Evolutionary conservation across 1,139 yeast species (phyloP).

Genomic region (Suhomyces chickasaworum): DNA sequence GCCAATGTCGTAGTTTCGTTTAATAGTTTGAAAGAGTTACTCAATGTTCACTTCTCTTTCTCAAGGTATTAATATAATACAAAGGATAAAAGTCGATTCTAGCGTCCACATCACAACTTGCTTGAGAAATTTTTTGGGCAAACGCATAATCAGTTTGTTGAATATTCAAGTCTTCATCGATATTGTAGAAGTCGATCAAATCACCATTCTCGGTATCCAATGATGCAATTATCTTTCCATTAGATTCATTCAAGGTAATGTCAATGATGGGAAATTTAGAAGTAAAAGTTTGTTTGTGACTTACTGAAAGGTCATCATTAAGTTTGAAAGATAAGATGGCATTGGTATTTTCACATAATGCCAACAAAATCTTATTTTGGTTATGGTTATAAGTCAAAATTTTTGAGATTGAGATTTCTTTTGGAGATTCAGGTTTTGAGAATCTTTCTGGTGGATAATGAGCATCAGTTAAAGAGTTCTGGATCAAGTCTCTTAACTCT

Average conservation of each 20-base stretch:
- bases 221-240: conserved; percentile 43
- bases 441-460: conserved; percentile 73
- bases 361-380: conserved; percentile 36
- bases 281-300: conserved; percentile 31
- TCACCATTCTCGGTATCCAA: conserved; percentile 45
- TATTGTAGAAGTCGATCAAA: conserved; percentile 30
- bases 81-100: conserved; percentile 60
- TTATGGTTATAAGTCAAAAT: conserved; percentile 32
- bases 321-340: conserved; percentile 48
- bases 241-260: conserved; percentile 21
- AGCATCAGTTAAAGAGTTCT: conserved; percentile 52
- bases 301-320: conserved; percentile 22
- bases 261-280: conserved; percentile 31
- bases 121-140: conserved; percentile 21
- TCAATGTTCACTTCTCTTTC: conserved; percentile 81
- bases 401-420: conserved; percentile 57
- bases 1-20: not conserved
- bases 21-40: not conserved
- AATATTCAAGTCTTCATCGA: conserved; percentile 14
- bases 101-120: conserved; percentile 37
- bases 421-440: conserved; percentile 52
- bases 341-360: conserved; percentile 60
- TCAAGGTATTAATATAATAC: conserved; percentile 61
- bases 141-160: conserved; percentile 11
- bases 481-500: conserved; percentile 50